Evolutionary conservation across 73 alveolate species (phyloP), one percentile per base, ranked within the genome.

Genomic region (Symbiodinium natans): DNA sequence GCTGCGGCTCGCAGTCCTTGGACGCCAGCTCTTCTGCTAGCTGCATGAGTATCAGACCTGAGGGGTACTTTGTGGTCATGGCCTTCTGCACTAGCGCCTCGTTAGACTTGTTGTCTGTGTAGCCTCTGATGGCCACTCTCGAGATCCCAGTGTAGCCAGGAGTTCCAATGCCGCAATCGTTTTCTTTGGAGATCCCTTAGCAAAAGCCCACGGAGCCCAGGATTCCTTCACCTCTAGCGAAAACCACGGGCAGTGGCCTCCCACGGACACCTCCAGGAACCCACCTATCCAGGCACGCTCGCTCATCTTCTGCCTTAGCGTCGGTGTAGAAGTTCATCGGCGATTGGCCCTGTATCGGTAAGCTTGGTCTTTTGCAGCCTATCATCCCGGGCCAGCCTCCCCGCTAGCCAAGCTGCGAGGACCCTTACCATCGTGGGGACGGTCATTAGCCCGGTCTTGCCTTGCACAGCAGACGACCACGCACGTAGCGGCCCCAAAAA

Each of bases 211-310:
- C 2, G 97, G 97, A 31, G 97, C 97, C 38, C 83, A 6, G 56
- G 8, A 1, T 34, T 68, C 87, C 2, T 5, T 31, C 29, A 88
- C 86, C 46, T 63, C 75, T 15, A 63, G 2, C 13, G 87, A 21
- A 41, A 56, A 87, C 95, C 95, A 88, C 36, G 39, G 43, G 36
- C 93, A 46, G 27, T 52, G 54, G 82, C n/a, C 40, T 46, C 54
- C 52, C 82, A 21, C 71, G 41, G 29, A 6, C 43, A 13, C 74
- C 41, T 83, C 74, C 41, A 48, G 93, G 17, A 0, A 48, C 2
- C 93, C 83, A 0, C 95, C 95, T 2, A 87, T 87, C 86, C 95
- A 87, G 25, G 95, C 95, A 87, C 6, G 95, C 95, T 3, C 36
- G 27, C 46, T 41, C 73, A 0, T 56, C 86, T 27, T 56, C 42